These are phyloP conservation scores for Melastoma candidum DNA, from an alignment of 441 rosid genomes.

Conservation along the genomic window DNA sequence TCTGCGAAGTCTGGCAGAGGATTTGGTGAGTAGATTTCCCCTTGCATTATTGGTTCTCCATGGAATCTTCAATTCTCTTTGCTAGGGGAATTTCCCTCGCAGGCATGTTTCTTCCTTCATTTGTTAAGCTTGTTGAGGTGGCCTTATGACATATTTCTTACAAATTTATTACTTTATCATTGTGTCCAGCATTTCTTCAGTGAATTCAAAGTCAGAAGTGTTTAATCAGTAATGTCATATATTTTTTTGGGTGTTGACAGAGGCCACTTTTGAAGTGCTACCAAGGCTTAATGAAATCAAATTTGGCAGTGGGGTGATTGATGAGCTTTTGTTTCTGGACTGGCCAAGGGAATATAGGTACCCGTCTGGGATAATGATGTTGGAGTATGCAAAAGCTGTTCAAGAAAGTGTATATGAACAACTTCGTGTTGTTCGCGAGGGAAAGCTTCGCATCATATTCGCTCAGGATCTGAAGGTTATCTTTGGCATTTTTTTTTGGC, in stretches of 20 bases:
- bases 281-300: slow-evolving; percentile 96
- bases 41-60: background rate
- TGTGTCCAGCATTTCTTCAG: no score
- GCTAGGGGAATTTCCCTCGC: background rate
- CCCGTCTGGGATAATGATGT: slow-evolving; percentile 69
- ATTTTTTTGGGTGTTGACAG: slow-evolving; percentile 29
- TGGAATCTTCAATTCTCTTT: no score
- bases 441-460: slow-evolving; percentile 87
- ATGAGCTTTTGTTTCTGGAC: slow-evolving; percentile 88
- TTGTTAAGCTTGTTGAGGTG: no score
- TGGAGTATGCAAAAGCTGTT: slow-evolving; percentile 89
- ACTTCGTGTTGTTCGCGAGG: slow-evolving; percentile 96
- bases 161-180: no score
- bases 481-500: no score
- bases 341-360: slow-evolving; percentile 77
- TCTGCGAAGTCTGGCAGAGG: slow-evolving; percentile 95
- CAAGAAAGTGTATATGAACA: slow-evolving; percentile 97
- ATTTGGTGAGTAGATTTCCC: slow-evolving; percentile 54
- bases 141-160: no score
- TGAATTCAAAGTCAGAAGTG: no score
- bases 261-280: slow-evolving; percentile 93
- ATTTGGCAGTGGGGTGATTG: slow-evolving; percentile 92
- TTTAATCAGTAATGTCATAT: no score
- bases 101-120: background rate
- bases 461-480: slow-evolving; percentile 82